Percentiles rank a stretch among this genome's conserved stretches.
Evolutionary conservation across 257 asterid genomes (phyloP).

Genomic region (Solanum lycopersicoides): DNA sequence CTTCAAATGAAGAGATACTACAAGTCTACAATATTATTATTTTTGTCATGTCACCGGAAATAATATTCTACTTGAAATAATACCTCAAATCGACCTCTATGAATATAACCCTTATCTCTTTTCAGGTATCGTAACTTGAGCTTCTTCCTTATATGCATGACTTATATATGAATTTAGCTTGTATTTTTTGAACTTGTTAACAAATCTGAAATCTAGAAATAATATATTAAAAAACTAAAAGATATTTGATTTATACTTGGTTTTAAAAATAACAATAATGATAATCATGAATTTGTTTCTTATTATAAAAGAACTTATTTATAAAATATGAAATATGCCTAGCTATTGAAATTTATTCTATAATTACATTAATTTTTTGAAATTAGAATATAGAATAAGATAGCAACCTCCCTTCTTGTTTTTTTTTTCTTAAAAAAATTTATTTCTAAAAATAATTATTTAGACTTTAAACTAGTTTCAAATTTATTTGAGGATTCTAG

Average conservation of each 20-base stretch:
- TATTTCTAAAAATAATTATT: too few relatives aligned
- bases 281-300: not conserved
- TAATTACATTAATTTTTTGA: not conserved
- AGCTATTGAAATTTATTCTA: not conserved
- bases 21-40: too few relatives aligned
- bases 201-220: too few relatives aligned
- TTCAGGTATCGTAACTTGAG: not conserved
- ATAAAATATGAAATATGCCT: not conserved
- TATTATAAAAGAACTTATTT: too few relatives aligned
- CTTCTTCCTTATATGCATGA: too few relatives aligned
- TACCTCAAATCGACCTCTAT: not conserved
- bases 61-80: not conserved
- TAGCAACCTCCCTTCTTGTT: too few relatives aligned
- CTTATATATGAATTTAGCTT: too few relatives aligned
- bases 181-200: too few relatives aligned
- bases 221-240: too few relatives aligned
- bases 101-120: not conserved
- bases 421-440: too few relatives aligned
- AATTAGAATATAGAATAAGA: not conserved
- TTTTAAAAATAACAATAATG: not conserved
- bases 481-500: too few relatives aligned
- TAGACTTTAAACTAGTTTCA: not conserved
- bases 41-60: not conserved
- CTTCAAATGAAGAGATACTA: not conserved
- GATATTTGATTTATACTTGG: too few relatives aligned